Evolutionary conservation across 768 basidiomycete genomes (phyloP).

Genomic region (Lentinula lateritia): DNA sequence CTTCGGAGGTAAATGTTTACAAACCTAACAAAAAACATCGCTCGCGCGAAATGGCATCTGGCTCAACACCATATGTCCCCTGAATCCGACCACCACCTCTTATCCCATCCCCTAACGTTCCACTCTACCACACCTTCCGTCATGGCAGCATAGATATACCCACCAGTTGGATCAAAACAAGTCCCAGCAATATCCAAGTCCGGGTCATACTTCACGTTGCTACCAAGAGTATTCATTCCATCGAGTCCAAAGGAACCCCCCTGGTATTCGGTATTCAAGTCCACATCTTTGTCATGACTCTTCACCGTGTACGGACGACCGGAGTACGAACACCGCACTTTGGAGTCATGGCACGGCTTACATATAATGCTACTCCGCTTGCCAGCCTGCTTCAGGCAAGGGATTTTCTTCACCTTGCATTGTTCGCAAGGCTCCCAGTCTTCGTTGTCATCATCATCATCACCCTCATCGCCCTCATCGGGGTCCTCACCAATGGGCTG

Average conservation of each 20-base stretch:
- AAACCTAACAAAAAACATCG: neutral
- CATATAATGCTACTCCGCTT: too few relatives aligned
- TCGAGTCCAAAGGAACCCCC: neutral
- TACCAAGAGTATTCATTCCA: neutral
- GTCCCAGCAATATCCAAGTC: slow-evolving; percentile 62
- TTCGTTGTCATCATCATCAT: too few relatives aligned
- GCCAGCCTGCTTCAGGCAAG: too few relatives aligned
- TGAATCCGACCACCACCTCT: slow-evolving; percentile 61
- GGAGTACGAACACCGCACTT: too few relatives aligned
- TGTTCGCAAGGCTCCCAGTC: too few relatives aligned
- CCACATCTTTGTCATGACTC: neutral
- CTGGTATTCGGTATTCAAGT: neutral
- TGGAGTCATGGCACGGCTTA: too few relatives aligned
- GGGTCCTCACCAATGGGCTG: too few relatives aligned
- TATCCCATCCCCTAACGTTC: slow-evolving; percentile 65
- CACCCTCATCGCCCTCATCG: too few relatives aligned
- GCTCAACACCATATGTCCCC: slow-evolving; percentile 14
- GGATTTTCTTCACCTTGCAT: too few relatives aligned
- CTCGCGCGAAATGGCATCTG: too few relatives aligned
- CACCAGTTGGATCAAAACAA: slow-evolving; percentile 69
- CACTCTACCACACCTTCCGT: slow-evolving; percentile 61
- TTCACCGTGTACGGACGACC: too few relatives aligned
- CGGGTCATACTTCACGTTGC: slow-evolving; percentile 15
- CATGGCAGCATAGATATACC: slow-evolving; percentile 64
- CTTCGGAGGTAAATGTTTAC: neutral